Evolutionary conservation across 768 basidiomycete genomes (phyloP), one percentile per base, ranked within the genome.

Genomic region (Amanita rimosa): DNA sequence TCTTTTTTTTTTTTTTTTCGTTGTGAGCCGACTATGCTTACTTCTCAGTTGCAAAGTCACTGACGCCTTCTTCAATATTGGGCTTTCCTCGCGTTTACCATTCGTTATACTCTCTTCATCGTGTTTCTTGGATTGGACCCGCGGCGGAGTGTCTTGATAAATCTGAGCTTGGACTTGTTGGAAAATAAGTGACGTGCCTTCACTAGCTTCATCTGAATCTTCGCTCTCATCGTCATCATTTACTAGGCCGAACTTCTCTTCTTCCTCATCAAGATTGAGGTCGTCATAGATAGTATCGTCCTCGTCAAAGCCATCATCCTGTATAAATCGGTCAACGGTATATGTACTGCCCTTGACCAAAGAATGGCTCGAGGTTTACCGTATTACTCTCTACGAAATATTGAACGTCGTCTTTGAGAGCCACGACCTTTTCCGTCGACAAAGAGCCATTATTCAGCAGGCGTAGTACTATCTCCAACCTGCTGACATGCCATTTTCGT

Each of bases 251-350:
- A 93, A 92, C 60, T 88, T 85, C 69, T 92, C 92, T 60, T 98
- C 95, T 63, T 96, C 92, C 60, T 96, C 95, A 57, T 96, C 89
- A 40, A 99, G 83, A 58, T 89, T 89, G 53, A 99, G 88, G 13
- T 98, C 96, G 57, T 98, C 96, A 59, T 99, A 99, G 44, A 99
- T 87, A 41, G 90, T 93, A 62, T 93, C 87, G 59, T 98, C 91
- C 62, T 95, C 94, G 51, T 98, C 93, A 64, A 96, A 99, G 58
- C 89, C 86, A 58, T 98, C 96, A 47, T 95, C 92, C 96, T 98
- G 63, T 44, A 53, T 33, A 41, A 49, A 38, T 43, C 37, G 17
- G 57, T 57, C 48, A 41, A 41, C 53, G 59, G 59, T 54, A 58
- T 57, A 54, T 42, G 45, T 40, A 21, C 49, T 35, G 35, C 44